phyloP scores from a whole-genome alignment of 2,329 filamentous ascomycete genomes.

The Penicillium olsonii region DNA sequence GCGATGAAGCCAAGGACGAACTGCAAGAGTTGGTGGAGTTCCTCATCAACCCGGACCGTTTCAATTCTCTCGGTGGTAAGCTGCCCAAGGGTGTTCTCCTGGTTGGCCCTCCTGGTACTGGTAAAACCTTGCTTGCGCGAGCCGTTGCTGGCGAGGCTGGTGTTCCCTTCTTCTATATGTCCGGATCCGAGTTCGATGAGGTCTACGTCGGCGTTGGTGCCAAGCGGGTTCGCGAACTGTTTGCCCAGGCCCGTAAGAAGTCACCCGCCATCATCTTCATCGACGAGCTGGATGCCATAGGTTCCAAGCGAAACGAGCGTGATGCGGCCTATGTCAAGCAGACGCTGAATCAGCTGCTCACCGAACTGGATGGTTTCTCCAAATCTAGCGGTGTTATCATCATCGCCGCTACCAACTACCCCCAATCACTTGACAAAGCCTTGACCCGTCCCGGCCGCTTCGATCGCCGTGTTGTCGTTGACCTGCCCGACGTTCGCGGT shows the following conservation, averaged over 20 bases:
- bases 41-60: slow-evolving; percentile 86
- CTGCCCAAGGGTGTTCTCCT: slow-evolving; percentile 95
- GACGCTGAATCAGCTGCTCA: slow-evolving; percentile 94
- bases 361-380: slow-evolving; percentile 95
- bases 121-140: slow-evolving; percentile 92
- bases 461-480: slow-evolving; percentile 86
- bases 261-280: slow-evolving; percentile 94
- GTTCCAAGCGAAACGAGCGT: slow-evolving; percentile 86
- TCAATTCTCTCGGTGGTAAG: slow-evolving; percentile 91
- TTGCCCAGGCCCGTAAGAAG: slow-evolving; percentile 77
- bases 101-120: slow-evolving; percentile 92
- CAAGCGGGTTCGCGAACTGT: slow-evolving; percentile 94
- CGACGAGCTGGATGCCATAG: slow-evolving; percentile 91
- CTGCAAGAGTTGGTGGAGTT: slow-evolving; percentile 97
- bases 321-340: slow-evolving; percentile 97
- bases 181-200: slow-evolving; percentile 96
- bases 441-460: slow-evolving; percentile 92
- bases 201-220: slow-evolving; percentile 96
- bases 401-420: slow-evolving; percentile 94
- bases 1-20: slow-evolving; percentile 97
- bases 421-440: slow-evolving; percentile 90
- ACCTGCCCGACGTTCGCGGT: slow-evolving; percentile 87
- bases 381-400: slow-evolving; percentile 94
- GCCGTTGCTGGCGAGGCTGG: slow-evolving; percentile 96
- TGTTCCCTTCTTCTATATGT: slow-evolving; percentile 99